A percentile compares a stretch with the other conserved stretches of the same genome.
phyloP scores from a whole-genome alignment of 106 monocot species.

The Agapanthus africanus region DNA sequence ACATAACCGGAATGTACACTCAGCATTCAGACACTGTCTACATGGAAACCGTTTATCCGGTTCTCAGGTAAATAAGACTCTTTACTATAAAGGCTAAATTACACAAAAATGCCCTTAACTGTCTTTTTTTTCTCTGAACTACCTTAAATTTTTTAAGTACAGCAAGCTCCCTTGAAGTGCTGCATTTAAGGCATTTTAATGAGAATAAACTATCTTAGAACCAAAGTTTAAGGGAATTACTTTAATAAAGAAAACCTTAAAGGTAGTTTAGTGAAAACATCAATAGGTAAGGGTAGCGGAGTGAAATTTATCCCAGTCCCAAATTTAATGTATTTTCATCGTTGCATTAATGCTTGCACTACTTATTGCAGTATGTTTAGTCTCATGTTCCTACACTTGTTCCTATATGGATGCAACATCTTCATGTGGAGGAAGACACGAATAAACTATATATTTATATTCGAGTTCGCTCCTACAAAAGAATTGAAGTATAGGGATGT shows the following conservation, averaged over 20 bases:
- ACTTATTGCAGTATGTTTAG: conserved; percentile 85
- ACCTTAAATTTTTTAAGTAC: background rate
- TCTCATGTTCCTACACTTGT: conserved; percentile 77
- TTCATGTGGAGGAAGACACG: conserved; percentile 80
- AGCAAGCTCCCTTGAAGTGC: too few relatives aligned
- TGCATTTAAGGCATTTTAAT: too few relatives aligned
- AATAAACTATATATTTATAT: conserved; percentile 94
- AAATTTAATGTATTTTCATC: too few relatives aligned
- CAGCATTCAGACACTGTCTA: conserved; percentile 53
- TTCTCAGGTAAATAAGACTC: conserved; percentile 56
- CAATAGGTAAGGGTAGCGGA: too few relatives aligned
- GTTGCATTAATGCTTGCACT: too few relatives aligned
- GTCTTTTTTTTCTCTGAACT: too few relatives aligned
- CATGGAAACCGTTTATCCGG: conserved; percentile 95
- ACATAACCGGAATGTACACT: conserved; percentile 74
- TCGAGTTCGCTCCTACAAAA: conserved; percentile 78
- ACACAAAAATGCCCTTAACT: too few relatives aligned
- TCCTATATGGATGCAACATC: conserved; percentile 96
- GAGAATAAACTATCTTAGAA: background rate
- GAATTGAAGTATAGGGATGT: conserved; percentile 77
- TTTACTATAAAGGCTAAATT: too few relatives aligned
- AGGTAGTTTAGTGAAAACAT: too few relatives aligned
- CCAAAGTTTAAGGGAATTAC: too few relatives aligned
- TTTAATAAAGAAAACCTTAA: too few relatives aligned
- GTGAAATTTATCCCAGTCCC: too few relatives aligned